Evolutionary conservation across 495 filamentous ascomycete genomes (phyloP).

Genomic region (Bombardia bombarda): DNA sequence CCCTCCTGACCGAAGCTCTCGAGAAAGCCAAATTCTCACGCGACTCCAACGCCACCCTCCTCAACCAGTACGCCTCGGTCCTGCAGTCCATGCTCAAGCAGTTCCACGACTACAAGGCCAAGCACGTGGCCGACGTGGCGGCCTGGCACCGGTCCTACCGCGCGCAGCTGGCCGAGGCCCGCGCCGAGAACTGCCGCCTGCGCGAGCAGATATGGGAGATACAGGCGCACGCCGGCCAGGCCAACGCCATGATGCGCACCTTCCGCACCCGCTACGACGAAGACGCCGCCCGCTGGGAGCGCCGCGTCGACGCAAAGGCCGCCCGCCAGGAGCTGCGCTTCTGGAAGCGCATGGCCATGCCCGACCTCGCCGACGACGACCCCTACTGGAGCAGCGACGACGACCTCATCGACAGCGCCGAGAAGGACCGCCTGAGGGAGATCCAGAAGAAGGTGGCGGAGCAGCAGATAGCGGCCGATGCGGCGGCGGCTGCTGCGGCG

Average conservation of each 20-base stretch:
- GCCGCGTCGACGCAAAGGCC: constrained; percentile 33
- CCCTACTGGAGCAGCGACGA: constrained; percentile 49
- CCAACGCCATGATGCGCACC: constrained; percentile 40
- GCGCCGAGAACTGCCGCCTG: constrained; percentile 46
- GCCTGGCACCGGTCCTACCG: constrained; percentile 51
- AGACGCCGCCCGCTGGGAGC: constrained; percentile 36
- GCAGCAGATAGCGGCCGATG: constrained; percentile 27
- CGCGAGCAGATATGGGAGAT: constrained; percentile 51
- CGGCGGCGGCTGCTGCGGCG: constrained; percentile 8
- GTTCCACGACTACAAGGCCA: constrained; percentile 46
- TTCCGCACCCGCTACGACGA: constrained; percentile 42
- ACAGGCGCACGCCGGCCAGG: constrained; percentile 40
- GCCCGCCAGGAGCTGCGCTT: constrained; percentile 41
- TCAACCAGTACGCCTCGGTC: constrained; percentile 38
- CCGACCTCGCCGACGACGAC: constrained; percentile 39
- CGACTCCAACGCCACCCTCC: constrained; percentile 44
- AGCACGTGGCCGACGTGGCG: constrained; percentile 41
- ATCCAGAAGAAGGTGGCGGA: constrained; percentile 26
- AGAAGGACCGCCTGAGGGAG: constrained; percentile 40
- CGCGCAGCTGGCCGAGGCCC: constrained; percentile 47
- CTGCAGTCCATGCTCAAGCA: constrained; percentile 41
- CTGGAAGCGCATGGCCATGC: constrained; percentile 51
- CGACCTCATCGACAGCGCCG: constrained; percentile 43
- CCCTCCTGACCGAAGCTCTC: constrained; percentile 42
- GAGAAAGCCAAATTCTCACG: constrained; percentile 43